A percentile compares a stretch with the other conserved stretches of the same genome.
Evolutionary conservation across 768 basidiomycete genomes (phyloP).

Genomic region (Ramaria rubella): DNA sequence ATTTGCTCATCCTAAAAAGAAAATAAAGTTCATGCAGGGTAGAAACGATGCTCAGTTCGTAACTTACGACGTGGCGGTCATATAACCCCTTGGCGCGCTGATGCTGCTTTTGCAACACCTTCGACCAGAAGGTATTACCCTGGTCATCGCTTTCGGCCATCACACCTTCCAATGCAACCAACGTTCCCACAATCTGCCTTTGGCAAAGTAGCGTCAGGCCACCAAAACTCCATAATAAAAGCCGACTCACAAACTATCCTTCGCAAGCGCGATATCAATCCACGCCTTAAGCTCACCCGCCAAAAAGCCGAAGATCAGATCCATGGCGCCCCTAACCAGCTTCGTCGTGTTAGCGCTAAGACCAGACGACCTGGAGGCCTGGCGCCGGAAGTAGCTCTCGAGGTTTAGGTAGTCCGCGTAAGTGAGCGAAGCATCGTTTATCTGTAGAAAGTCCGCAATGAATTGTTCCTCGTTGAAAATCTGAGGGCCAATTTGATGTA

Average conservation of each 20-base stretch:
- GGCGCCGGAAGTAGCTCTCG: constrained; percentile 89
- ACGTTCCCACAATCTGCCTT: constrained; percentile 82
- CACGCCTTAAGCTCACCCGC: constrained; percentile 76
- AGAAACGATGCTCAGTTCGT: not conserved
- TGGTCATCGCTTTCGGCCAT: constrained; percentile 72
- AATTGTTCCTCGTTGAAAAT: constrained; percentile 85
- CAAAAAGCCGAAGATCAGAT: constrained; percentile 91
- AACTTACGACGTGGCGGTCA: constrained; percentile 48
- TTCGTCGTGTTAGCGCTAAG: constrained; percentile 67
- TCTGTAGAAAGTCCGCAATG: constrained; percentile 86
- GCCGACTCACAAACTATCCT: constrained; percentile 64
- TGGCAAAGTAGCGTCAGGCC: not conserved
- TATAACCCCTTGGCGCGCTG: constrained; percentile 66
- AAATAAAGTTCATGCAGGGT: constrained; percentile 18
- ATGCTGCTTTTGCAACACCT: constrained; percentile 77
- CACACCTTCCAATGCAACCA: constrained; percentile 72
- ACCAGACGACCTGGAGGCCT: constrained; percentile 69
- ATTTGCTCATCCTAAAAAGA: constrained; percentile 73
- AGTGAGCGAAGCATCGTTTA: constrained; percentile 81
- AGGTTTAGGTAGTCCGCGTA: constrained; percentile 94
- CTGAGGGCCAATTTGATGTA: constrained; percentile 69
- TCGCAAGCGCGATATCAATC: constrained; percentile 71
- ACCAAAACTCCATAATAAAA: not conserved
- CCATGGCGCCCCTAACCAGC: constrained; percentile 83
- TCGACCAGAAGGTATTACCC: constrained; percentile 58